Base-by-base conservation (phyloP, 495 filamentous ascomycete genomes). In the Penicillium taxi region DNA sequence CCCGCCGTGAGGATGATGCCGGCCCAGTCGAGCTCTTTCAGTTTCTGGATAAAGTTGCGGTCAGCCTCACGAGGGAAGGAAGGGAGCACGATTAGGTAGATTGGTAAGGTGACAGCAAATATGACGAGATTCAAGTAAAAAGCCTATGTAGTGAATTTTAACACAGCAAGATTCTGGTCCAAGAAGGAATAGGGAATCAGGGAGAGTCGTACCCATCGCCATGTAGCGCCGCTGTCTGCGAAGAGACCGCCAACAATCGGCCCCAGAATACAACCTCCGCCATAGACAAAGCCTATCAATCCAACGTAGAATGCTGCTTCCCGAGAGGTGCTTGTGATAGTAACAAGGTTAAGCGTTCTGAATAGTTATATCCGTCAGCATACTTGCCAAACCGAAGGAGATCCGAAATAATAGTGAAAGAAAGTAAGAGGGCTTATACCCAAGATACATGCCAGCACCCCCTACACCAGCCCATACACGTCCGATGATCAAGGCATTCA, bases 361-460 rank as follows among this genome's bases (percentile, higher is more conserved):
- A n/a, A n/a, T n/a, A n/a, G n/a, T n/a, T n/a, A n/a, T n/a, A n/a
- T n/a, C n/a, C n/a, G n/a, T n/a, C n/a, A n/a, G n/a, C n/a, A n/a
- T n/a, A n/a, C n/a, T n/a, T n/a, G n/a, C n/a, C n/a, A n/a, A n/a
- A n/a, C n/a, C n/a, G n/a, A n/a, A n/a, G n/a, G n/a, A n/a, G n/a
- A n/a, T n/a, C n/a, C n/a, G n/a, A n/a, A n/a, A n/a, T n/a, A n/a
- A n/a, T n/a, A n/a, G n/a, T n/a, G n/a, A n/a, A n/a, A n/a, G n/a
- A n/a, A n/a, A n/a, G n/a, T n/a, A n/a, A n/a, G n/a, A n/a, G n/a
- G n/a, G n/a, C n/a, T n/a, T n/a, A 9, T 13, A 16, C 32, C 35
- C 14, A 37, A 12, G 11, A 73, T 37, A 28, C 3, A 37, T 12
- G n/a, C 35, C 24, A 6, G n/a, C 9, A 20, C 35, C 35, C n/a